Percentiles rank a stretch among this genome's conserved stretches.
Conservation (phyloP, 306 rosid species). For the Cicer cuneatum region DNA sequence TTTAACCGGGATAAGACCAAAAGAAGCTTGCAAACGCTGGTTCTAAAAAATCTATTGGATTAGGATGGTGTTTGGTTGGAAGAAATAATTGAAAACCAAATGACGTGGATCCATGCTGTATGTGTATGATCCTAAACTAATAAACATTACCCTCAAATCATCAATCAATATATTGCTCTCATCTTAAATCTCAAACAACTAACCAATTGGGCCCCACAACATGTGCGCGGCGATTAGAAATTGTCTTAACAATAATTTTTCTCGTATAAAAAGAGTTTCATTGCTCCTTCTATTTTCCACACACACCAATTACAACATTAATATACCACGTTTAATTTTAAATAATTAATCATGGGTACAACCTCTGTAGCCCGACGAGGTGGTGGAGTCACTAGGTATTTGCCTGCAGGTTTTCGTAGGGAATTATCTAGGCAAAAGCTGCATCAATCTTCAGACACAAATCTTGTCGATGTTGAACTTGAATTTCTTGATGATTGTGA, state of each 20-base stretch:
- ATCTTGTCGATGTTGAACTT: slow-evolving; percentile 58
- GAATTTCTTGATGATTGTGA: slow-evolving; percentile 62
- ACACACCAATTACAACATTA: neutral
- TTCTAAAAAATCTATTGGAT: slow-evolving; percentile 17
- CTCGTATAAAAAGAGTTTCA: slow-evolving; percentile 29
- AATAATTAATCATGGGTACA: slow-evolving; percentile 37
- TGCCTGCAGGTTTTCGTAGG: slow-evolving; percentile 6
- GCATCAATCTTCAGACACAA: neutral
- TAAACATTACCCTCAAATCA: neutral
- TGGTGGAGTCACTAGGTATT: slow-evolving; percentile 24
- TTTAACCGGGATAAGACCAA: neutral
- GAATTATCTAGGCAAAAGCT: slow-evolving; percentile 18
- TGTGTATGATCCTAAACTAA: neutral
- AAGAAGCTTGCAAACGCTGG: slow-evolving; percentile 7
- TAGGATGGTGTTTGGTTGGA: slow-evolving; percentile 25
- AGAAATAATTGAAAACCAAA: slow-evolving; percentile 51
- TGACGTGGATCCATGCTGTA: slow-evolving; percentile 88
- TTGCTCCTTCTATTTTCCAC: neutral
- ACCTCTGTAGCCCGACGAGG: slow-evolving; percentile 38
- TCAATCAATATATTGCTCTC: neutral
- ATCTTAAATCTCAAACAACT: slow-evolving; percentile 34
- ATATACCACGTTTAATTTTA: no score
- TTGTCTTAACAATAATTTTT: slow-evolving; percentile 30
- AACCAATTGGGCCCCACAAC: slow-evolving; percentile 42
- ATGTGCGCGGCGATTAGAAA: slow-evolving; percentile 61